These are phyloP conservation scores for Sesbania bispinosa DNA, from an alignment of 306 rosid species.

Conservation along the genomic window DNA sequence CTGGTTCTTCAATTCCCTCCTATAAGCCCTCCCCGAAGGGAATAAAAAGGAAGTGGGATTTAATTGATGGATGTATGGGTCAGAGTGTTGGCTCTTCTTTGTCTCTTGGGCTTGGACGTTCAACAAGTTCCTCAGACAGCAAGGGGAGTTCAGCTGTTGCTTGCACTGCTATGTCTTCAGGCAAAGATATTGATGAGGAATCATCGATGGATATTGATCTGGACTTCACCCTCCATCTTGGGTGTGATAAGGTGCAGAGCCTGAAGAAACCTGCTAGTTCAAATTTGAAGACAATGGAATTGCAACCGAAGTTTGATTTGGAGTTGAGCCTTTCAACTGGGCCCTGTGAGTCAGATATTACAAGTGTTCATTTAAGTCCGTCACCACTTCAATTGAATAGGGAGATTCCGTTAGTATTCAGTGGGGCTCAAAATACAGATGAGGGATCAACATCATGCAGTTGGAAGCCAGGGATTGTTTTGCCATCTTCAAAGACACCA, in stretches of 20 bases:
- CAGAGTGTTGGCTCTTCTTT: constrained; percentile 63
- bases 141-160: constrained; percentile 86
- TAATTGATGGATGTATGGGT: constrained; percentile 45
- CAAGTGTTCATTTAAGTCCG: constrained; percentile 46
- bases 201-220: constrained; percentile 78
- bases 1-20: constrained; percentile 48
- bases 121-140: constrained; percentile 85
- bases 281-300: constrained; percentile 36
- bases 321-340: constrained; percentile 81
- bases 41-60: constrained; percentile 76
- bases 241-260: constrained; percentile 61
- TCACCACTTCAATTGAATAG: constrained; percentile 42
- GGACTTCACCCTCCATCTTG: constrained; percentile 67
- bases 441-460: constrained; percentile 63
- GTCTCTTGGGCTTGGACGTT: constrained; percentile 75
- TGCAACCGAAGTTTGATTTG: constrained; percentile 63
- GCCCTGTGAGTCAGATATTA: constrained; percentile 66
- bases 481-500: constrained; percentile 39
- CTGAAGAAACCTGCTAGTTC: constrained; percentile 44
- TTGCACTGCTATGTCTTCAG: constrained; percentile 82
- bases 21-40: constrained; percentile 49
- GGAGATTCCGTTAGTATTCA: constrained; percentile 42
- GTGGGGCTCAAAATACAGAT: constrained; percentile 45
- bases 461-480: constrained; percentile 47
- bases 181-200: constrained; percentile 85